phyloP scores from a whole-genome alignment of 2,329 filamentous ascomycete genomes.

The Colletotrichum theobromicola region DNA sequence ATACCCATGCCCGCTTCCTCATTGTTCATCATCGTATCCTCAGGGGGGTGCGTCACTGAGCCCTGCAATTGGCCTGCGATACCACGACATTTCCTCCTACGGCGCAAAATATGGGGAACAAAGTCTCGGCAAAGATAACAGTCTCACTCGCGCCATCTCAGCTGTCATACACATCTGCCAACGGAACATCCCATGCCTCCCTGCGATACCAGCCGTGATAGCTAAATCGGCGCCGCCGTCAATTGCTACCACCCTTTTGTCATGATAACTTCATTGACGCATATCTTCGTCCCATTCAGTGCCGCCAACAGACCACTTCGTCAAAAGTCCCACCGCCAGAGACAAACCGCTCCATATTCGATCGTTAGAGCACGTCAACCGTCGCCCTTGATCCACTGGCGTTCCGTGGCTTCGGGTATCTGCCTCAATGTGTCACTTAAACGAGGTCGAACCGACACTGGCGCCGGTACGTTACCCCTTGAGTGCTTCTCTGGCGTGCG shows the following conservation, averaged over 20 bases:
- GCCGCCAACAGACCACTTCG: background rate
- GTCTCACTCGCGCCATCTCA: background rate
- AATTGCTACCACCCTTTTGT: background rate
- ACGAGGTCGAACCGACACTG: background rate
- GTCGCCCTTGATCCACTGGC: background rate
- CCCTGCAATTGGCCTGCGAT: conserved; percentile 14
- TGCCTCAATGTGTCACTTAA: conserved; percentile 17
- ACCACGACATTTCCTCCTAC: background rate
- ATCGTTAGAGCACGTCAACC: background rate
- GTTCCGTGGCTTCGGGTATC: conserved; percentile 16
- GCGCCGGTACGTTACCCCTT: background rate
- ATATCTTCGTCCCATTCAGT: background rate
- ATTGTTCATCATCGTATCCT: background rate
- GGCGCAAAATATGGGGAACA: conserved; percentile 10
- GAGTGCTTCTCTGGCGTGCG: background rate
- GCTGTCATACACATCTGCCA: conserved; percentile 9
- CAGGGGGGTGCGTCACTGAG: background rate
- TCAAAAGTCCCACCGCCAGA: background rate
- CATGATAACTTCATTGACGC: background rate
- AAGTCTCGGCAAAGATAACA: conserved; percentile 22
- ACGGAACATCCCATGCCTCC: background rate
- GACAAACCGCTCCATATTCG: background rate
- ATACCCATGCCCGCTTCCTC: background rate
- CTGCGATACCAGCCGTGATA: conserved; percentile 1
- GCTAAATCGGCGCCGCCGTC: background rate